These are phyloP conservation scores for Lentinula boryana DNA, from an alignment of 768 basidiomycete species.

Conservation along the genomic window DNA sequence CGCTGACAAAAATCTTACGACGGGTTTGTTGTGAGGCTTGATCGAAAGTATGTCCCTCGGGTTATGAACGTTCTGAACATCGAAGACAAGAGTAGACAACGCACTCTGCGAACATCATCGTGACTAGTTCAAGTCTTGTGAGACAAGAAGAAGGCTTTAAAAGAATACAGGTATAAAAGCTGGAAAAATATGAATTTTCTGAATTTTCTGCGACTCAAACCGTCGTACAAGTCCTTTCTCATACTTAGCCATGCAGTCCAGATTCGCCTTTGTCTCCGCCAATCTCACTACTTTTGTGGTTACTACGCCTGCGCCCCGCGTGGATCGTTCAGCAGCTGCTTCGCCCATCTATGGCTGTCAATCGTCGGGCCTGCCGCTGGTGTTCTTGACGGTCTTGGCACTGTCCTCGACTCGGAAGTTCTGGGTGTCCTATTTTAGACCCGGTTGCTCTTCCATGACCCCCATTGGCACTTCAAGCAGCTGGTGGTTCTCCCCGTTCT, in stretches of 20 bases:
- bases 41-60: neutral
- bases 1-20: neutral
- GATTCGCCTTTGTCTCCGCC: constrained; percentile 5
- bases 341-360: constrained; percentile 14
- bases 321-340: constrained; percentile 10
- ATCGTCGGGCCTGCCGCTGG: neutral
- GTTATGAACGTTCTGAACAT: neutral
- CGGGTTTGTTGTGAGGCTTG: neutral
- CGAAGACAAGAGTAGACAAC: neutral
- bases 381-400: neutral
- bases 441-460: neutral
- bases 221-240: neutral
- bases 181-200: neutral
- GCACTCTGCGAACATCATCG: neutral
- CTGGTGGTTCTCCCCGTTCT: neutral
- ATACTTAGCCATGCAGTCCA: constrained; percentile 8
- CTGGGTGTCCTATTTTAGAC: neutral
- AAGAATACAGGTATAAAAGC: neutral
- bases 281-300: constrained; percentile 14
- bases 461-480: constrained; percentile 1
- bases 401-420: constrained; percentile 42
- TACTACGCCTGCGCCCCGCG: constrained; percentile 12
- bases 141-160: neutral
- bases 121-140: neutral
- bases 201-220: neutral